Percentiles rank a stretch among this genome's conserved stretches.
Evolutionary conservation across 2,329 filamentous ascomycete species (phyloP).

Genomic region (Colletotrichum sp.): DNA sequence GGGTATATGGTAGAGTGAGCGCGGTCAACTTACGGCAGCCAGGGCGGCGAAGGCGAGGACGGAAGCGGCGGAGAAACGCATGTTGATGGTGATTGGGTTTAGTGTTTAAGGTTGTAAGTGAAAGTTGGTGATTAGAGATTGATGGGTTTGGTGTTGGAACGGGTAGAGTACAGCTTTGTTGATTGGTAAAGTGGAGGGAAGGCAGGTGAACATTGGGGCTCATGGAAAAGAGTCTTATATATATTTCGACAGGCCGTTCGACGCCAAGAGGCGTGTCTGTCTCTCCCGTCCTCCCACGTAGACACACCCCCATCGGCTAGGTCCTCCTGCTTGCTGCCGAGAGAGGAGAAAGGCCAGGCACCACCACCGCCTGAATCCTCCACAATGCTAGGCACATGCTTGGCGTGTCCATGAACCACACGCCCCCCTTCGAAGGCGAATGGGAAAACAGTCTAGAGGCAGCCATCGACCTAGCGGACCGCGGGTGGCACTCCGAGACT

Average conservation of each 20-base stretch:
- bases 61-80: slow-evolving; percentile 46
- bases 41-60: slow-evolving; percentile 41
- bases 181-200: not conserved
- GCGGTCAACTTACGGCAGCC: slow-evolving; percentile 27
- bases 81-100: slow-evolving; percentile 31
- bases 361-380: slow-evolving; percentile 6
- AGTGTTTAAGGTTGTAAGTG: not conserved
- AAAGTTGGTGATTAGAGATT: not conserved
- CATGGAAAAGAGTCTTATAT: slow-evolving; percentile 17
- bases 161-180: not conserved
- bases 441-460: not conserved
- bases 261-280: not conserved
- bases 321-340: not conserved
- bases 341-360: slow-evolving; percentile 1
- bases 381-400: slow-evolving; percentile 5
- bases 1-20: not conserved
- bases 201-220: not conserved
- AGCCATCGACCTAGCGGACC: not conserved
- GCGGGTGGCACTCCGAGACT: slow-evolving; percentile 20
- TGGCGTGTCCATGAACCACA: not conserved
- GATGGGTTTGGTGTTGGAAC: not conserved
- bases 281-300: not conserved
- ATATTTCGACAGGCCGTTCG: not conserved
- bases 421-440: not conserved
- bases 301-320: not conserved